Evolutionary conservation across 1,284 basidiomycete species (phyloP), one percentile per base, ranked within the genome.

Genomic region (Pholiota adiposa): DNA sequence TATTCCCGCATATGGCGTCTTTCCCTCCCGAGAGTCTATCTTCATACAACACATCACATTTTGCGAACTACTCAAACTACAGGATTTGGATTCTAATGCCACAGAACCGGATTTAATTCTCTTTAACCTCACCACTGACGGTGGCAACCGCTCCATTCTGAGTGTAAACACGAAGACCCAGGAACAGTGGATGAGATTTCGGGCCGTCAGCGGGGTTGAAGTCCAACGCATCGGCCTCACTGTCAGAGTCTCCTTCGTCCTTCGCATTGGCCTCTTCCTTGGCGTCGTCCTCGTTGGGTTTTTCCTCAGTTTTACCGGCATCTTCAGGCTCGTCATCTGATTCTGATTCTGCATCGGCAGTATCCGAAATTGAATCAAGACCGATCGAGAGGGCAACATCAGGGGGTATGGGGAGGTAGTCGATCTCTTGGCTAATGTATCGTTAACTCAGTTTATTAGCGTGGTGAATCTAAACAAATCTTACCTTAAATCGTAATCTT

Each of bases 151-250:
- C 44, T 2, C 54, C 54, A 36, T 55, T 14, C n/a, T 36, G 54
- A 5, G 54, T 55, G 43, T 55, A 55, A 23, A 55, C 44, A 19
- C 54, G 54, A 9, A 55, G 54, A 16, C 54, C 54, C 31, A 55
- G 18, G 44, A 55, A 55, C 19, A 55, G 33, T 19, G 54, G 41
- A 21, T 36, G 43, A 19, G 54, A 34, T 9, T 3, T 41, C 29
- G 53, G 53, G 3, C 53, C 40, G 3, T 46, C 53, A 23, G 5
- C 21, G 14, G 29, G 31, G 18, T 16, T 36, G 11, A 5, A 51
- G 21, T 51, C 36, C 18, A 51, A 19, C 3, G 3, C 27, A 9
- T 14, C 33, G 3, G 7, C 18, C 19, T 51, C 31, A 16, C 34
- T n/a, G 21, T 16, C 50, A 14, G n/a, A 7, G 19, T 23, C 19